Base-by-base conservation (phyloP, 2,329 filamentous ascomycete genomes). In the Escovopsis sp. region DNA sequence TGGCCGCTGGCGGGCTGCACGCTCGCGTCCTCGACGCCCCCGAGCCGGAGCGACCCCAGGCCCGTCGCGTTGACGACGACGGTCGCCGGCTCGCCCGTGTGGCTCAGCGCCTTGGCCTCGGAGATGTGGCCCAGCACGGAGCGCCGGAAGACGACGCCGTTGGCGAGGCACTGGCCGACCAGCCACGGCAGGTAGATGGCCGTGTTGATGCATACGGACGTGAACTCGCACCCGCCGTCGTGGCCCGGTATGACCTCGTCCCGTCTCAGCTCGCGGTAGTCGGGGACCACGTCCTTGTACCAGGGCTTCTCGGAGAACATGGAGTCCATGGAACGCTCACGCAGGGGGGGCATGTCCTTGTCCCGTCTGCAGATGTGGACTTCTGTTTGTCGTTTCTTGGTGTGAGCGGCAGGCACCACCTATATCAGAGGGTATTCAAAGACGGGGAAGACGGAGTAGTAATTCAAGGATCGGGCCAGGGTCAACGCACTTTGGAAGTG, bases 191-290 rank as follows among this genome's bases (percentile, higher is more conserved):
- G 75, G 62, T 95, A 96, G 44, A 95, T 63, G 35, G 83, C 76
- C 0, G 84, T 84, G 63, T 96, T 95, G 58, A 95, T 89, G 63
- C 88, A 95, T 34, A 94, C 79, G 1, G 84, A 89, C 7, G 76
- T 85, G 59, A 91, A 94, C 42, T 72, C 68, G 39, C 76, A 83
- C 20, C 78, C 87, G 10, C 80, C 81, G 45, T 86, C 79, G 41
- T 80, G 73, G 14, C 74, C 83, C 0, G 64, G 51, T 0, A 76
- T 73, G 1, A 94, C 64, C 50, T 81, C 69, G 9, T 64, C 59
- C 30, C 69, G 58, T 5, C 70, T 55, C 4, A 89, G 60, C 43
- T 76, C 64, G 46, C 74, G 72, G 60, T 79, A 89, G 61, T 89
- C 77, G 11, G 80, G 78, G 37, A 82, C 72, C 7, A 85, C 60